Evolutionary conservation across 768 basidiomycete genomes (phyloP).

Genomic region (Leccinum imitatum): DNA sequence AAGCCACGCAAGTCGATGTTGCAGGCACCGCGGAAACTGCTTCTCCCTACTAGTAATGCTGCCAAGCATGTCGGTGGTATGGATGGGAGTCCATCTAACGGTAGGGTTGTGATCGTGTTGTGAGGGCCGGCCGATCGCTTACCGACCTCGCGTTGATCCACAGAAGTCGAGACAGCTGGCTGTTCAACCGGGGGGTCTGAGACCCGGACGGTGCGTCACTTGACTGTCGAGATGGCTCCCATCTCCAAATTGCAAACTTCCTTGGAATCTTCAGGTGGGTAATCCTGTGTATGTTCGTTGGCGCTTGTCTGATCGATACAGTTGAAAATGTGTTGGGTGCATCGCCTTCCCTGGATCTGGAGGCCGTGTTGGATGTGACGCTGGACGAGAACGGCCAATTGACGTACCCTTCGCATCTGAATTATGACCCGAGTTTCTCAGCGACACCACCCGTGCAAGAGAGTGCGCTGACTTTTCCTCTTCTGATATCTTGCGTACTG

Average conservation of each 20-base stretch:
- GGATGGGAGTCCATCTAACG: neutral
- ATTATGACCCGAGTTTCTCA: conserved; percentile 11
- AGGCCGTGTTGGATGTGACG: conserved; percentile 12
- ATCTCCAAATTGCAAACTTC: neutral
- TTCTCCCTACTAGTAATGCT: neutral
- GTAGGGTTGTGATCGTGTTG: conserved; percentile 1
- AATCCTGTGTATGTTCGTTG: neutral
- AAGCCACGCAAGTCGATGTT: conserved; percentile 16
- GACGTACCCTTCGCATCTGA: neutral
- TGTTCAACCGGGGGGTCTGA: conserved; percentile 18
- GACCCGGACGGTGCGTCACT: conserved; percentile 9
- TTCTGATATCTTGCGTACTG: neutral
- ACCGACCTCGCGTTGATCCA: neutral
- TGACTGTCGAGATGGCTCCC: conserved; percentile 1
- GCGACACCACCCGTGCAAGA: neutral
- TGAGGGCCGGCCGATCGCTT: neutral
- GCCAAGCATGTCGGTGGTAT: neutral
- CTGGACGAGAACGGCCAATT: conserved; percentile 6
- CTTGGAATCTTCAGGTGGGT: conserved; percentile 10
- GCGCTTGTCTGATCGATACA: conserved; percentile 9
- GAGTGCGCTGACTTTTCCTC: conserved; percentile 1
- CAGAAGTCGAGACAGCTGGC: conserved; percentile 10
- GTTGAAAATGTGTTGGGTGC: conserved; percentile 2
- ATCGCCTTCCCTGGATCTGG: conserved; percentile 20
- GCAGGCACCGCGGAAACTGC: conserved; percentile 7